Base-by-base conservation (phyloP, 345 rosid genomes). In the Draba incana region DNA sequence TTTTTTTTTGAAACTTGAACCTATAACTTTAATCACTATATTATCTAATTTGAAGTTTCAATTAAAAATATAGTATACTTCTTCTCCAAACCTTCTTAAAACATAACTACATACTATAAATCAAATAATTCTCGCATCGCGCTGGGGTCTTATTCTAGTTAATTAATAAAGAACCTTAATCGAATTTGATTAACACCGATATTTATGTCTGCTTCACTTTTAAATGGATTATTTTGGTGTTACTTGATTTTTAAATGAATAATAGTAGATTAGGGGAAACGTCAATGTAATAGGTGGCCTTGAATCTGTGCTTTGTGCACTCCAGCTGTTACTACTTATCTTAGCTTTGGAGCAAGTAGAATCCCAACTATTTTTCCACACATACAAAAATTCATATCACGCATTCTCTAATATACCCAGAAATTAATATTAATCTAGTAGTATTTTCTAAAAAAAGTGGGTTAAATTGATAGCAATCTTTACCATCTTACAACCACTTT, bases 331-430 rank as follows among this genome's bases (percentile, higher is more conserved):
- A 20, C 20, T 58, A 20, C 20, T 20, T 20, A 51, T 42, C 72
- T 73, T 74, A 14, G 77, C 72, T 74, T 73, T 73, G 42, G 72
- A 73, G 77, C 62, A 73, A 73, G 41, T 28, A 64, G 39, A 57
- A 31, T 57, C 51, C 45, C 50, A 63, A 63, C 50, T 37, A 47
- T 43, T 62, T 20, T 45, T 13, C 15, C 33, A 55, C 33, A 63
- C 30, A 28, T 35, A 27, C 13, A 33, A 12, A 45, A 38, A 2
- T 10, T 53, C 6, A 8, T 10, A 62, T 45, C 54, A 62, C 63
- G 48, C 57, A 47, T 54, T 45, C 57, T 37, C 20, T 20, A 20
- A 20, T 20, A 20, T 20, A 20, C 20, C 0, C 0, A 20, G 1
- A 20, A 20, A 20, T 20, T 20, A 20, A 20, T 20, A 20, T 20